Conservation (phyloP, 1,284 basidiomycete species). For the Ganoderma sinense region DNA sequence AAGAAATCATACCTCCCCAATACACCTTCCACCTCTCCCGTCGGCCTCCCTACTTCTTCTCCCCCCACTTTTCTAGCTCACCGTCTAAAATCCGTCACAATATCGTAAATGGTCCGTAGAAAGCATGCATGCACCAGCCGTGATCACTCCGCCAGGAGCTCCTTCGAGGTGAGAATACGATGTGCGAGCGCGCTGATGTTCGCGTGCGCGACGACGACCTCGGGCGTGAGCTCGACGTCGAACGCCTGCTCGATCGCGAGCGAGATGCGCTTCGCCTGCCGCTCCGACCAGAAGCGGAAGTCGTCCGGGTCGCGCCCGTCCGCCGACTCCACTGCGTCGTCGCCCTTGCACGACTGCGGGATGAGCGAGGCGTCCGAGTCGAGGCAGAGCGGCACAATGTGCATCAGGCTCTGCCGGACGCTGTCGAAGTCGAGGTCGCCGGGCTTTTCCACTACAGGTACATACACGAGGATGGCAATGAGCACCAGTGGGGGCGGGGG, state of each 20-base stretch:
- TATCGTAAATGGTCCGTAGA: background rate
- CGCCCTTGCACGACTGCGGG: constrained; percentile 71
- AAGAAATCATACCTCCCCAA: background rate
- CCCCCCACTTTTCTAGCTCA: background rate
- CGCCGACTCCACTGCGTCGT: constrained; percentile 23
- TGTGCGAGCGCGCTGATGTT: constrained; percentile 86
- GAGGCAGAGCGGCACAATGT: constrained; percentile 87
- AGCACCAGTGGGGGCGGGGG: background rate
- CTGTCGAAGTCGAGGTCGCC: constrained; percentile 65
- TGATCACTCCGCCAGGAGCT: constrained; percentile 54
- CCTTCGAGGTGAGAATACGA: constrained; percentile 84
- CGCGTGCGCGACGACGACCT: constrained; percentile 93
- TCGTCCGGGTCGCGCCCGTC: constrained; percentile 83
- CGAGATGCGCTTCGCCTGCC: constrained; percentile 90
- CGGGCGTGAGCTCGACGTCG: constrained; percentile 86
- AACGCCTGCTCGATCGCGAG: constrained; percentile 82
- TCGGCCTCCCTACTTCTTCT: background rate
- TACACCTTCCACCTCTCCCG: background rate
- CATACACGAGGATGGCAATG: constrained; percentile 16
- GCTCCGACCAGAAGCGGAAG: constrained; percentile 92
- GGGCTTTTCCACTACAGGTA: constrained; percentile 69
- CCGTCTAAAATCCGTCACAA: background rate
- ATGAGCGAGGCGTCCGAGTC: constrained; percentile 86
- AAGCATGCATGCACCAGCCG: background rate
- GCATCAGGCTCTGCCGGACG: constrained; percentile 72